Conservation (phyloP, 768 basidiomycete genomes). For the Boletus edulis region DNA sequence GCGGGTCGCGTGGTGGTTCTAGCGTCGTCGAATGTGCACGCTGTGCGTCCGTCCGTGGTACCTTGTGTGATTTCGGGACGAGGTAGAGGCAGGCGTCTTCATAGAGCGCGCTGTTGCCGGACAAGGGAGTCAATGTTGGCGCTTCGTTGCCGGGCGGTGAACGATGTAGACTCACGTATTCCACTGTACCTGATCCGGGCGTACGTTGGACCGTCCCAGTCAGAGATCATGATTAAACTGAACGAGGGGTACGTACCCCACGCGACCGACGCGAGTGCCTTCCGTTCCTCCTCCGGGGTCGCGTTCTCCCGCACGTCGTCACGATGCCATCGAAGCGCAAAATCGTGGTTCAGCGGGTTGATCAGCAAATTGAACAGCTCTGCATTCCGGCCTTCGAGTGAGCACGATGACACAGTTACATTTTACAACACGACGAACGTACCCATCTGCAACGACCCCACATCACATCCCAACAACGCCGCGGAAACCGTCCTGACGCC, state of each 20-base stretch:
- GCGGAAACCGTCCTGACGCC: slow-evolving; percentile 42
- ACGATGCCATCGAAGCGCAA: slow-evolving; percentile 78
- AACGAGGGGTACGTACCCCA: slow-evolving; percentile 43
- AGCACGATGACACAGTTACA: not conserved
- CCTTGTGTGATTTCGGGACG: slow-evolving; percentile 66
- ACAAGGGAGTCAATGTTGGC: no score
- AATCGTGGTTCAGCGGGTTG: slow-evolving; percentile 61
- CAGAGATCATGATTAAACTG: no score
- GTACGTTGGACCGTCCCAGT: not conserved
- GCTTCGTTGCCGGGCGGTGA: not conserved
- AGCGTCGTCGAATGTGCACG: slow-evolving; percentile 49
- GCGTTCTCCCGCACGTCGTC: slow-evolving; percentile 68
- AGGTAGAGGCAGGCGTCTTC: slow-evolving; percentile 67
- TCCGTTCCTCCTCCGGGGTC: slow-evolving; percentile 54
- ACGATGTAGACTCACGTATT: slow-evolving; percentile 55
- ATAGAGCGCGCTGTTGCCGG: slow-evolving; percentile 55
- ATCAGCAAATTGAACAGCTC: slow-evolving; percentile 78
- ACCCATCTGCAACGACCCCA: slow-evolving; percentile 72
- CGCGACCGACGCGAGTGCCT: slow-evolving; percentile 57
- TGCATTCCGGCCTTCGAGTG: not conserved
- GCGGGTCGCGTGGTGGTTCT: slow-evolving; percentile 53
- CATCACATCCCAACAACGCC: slow-evolving; percentile 53
- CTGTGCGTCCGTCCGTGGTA: slow-evolving; percentile 56
- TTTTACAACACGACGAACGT: slow-evolving; percentile 20
- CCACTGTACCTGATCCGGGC: slow-evolving; percentile 62